phyloP scores from a whole-genome alignment of 257 asterid genomes.

The Fraxinus anomala region DNA sequence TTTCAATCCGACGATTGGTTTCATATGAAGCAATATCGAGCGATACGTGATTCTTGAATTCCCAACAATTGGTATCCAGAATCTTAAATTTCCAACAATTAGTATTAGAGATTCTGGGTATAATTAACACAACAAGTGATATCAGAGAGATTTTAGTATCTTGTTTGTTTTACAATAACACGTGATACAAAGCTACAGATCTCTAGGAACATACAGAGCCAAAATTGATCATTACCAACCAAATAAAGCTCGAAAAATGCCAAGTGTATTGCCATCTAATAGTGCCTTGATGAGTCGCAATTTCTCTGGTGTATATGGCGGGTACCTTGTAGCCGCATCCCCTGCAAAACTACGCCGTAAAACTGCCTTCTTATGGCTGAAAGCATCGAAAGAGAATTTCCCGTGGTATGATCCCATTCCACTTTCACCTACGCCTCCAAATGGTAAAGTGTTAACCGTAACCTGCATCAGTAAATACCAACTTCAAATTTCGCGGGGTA shows the following conservation, averaged over 20 bases:
- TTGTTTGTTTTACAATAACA: no score
- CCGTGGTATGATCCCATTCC: conserved; percentile 97
- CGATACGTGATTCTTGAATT: no score
- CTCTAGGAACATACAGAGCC: not conserved
- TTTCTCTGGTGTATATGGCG: conserved; percentile 74
- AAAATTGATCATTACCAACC: conserved; percentile 49
- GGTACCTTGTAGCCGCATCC: conserved; percentile 74
- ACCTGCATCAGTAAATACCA: conserved; percentile 45
- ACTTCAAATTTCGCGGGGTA: conserved; percentile 10
- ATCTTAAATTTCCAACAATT: no score
- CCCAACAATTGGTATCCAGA: no score
- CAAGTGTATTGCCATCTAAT: conserved; percentile 52
- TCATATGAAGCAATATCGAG: no score
- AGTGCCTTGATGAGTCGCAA: conserved; percentile 57
- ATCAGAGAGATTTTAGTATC: no score
- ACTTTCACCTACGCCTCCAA: conserved; percentile 97
- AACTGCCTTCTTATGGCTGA: conserved; percentile 92
- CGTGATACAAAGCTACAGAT: not conserved
- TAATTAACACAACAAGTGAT: no score
- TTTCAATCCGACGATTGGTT: no score
- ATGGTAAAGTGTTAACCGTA: conserved; percentile 58
- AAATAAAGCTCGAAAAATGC: conserved; percentile 58
- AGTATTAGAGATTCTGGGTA: no score
- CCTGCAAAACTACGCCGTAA: conserved; percentile 62
- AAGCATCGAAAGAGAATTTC: conserved; percentile 75